Evolutionary conservation across 2,329 filamentous ascomycete species (phyloP), one percentile per base, ranked within the genome.

Genomic region (Blumeriella jaapii): DNA sequence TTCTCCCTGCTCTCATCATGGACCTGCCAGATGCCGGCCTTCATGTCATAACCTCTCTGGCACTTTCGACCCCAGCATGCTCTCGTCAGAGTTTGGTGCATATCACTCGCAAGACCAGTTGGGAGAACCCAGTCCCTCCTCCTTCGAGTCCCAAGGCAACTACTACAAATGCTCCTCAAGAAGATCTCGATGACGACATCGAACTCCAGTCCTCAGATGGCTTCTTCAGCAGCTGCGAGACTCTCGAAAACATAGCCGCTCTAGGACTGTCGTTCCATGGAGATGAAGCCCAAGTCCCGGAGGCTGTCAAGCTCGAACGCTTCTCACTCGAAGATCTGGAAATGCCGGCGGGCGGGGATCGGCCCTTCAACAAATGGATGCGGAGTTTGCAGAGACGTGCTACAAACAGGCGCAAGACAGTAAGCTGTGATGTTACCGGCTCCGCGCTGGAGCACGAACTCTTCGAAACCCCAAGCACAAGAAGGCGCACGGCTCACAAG

Each of bases 361-460:
- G 34, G 15, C 74, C 77, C 2, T 85, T 89, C 49, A 68, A 72
- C 29, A 78, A 71, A 54, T 89, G 82, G 81, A 72, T 87, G 59
- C 78, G 65, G 44, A 79, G 70, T 4, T 59, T 89, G 13, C 72
- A 79, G 40, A 71, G 68, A 42, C 71, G 71, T 49, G 71, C 65
- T 39, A 55, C 51, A 29, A 62, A 63, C 35, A 63, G 59, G 25
- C 60, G 51, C 23, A 61, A 59, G 39, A 55, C 56, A 6, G 49
- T 58, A 11, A 53, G 51, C 7, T 48, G 53, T 31, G 59, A 59
- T 18, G 44, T 45, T 19, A 52, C 55, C 27, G 33, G 36, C n/a
- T 31, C 34, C 5, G 30, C 31, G 1, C 29, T 42, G 11, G 44
- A 48, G 24, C 36, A 34, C 19, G 42, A 45, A 13, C 16, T 44